A percentile compares a stretch with the other conserved stretches of the same genome.
phyloP scores from a whole-genome alignment of 306 rosid genomes.

The Fragaria vesca region DNA sequence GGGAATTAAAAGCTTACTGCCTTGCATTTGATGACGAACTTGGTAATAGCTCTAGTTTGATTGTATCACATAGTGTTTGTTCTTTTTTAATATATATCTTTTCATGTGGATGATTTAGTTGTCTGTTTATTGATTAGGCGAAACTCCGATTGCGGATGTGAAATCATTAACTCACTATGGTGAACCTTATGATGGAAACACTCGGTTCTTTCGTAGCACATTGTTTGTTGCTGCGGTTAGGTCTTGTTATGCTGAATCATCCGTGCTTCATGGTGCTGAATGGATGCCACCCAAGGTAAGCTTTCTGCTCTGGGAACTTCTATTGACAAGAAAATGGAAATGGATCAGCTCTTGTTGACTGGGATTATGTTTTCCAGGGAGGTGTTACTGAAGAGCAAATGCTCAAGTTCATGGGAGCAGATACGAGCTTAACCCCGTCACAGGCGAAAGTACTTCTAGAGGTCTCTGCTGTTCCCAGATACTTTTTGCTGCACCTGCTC shows the following conservation, averaged over 20 bases:
- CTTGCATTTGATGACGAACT: constrained; percentile 93
- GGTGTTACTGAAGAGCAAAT: constrained; percentile 96
- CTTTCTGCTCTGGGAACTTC: background rate
- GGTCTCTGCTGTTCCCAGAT: constrained; percentile 44
- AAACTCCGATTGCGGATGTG: constrained; percentile 85
- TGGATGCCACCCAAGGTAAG: constrained; percentile 98
- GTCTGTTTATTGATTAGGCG: constrained; percentile 48
- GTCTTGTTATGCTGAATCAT: constrained; percentile 88
- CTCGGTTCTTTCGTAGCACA: constrained; percentile 95
- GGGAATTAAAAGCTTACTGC: constrained; percentile 90
- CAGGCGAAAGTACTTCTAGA: constrained; percentile 81
- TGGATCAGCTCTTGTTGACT: background rate
- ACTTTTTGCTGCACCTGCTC: constrained; percentile 13
- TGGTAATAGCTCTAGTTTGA: constrained; percentile 43
- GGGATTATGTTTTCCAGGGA: constrained; percentile 49
- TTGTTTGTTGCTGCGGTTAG: constrained; percentile 92
- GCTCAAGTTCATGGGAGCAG: constrained; percentile 95
- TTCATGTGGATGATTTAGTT: constrained; percentile 26
- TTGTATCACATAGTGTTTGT: background rate
- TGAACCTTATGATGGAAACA: constrained; percentile 95
- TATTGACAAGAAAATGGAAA: background rate
- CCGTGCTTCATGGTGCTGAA: constrained; percentile 90
- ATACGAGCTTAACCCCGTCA: constrained; percentile 56
- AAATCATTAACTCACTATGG: constrained; percentile 90
- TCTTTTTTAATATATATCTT: background rate